These are phyloP conservation scores for Fusarium beomiforme DNA, from an alignment of 2,329 filamentous ascomycete genomes.

Conservation along the genomic window DNA sequence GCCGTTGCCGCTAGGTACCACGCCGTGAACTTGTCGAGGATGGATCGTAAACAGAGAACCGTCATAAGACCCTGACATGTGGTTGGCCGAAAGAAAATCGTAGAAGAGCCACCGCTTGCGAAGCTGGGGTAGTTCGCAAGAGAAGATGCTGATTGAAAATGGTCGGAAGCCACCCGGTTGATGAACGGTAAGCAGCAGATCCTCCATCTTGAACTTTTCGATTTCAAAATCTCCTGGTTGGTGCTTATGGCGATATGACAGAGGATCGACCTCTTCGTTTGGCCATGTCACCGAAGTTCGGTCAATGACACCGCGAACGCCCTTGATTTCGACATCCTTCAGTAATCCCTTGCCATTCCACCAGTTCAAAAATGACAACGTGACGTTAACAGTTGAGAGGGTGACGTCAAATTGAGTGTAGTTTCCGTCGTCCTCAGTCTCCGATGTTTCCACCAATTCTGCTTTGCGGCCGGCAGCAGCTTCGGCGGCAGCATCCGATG, in stretches of 20 bases:
- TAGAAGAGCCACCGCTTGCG: slow-evolving; percentile 98
- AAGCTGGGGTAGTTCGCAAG: slow-evolving; percentile 90
- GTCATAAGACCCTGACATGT: slow-evolving; percentile 95
- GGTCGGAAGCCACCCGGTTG: slow-evolving; percentile 93
- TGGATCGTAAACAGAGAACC: slow-evolving; percentile 98
- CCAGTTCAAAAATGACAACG: slow-evolving; percentile 97
- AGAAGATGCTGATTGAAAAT: slow-evolving; percentile 94
- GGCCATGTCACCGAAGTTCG: slow-evolving; percentile 82
- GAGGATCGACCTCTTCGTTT: slow-evolving; percentile 75
- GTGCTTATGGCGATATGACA: slow-evolving; percentile 88
- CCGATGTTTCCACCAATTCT: slow-evolving; percentile 44
- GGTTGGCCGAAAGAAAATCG: slow-evolving; percentile 93
- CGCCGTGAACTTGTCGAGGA: slow-evolving; percentile 87
- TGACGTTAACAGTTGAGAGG: slow-evolving; percentile 95
- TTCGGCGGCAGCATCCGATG: slow-evolving; percentile 85
- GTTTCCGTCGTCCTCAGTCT: slow-evolving; percentile 82
- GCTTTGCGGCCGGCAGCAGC: slow-evolving; percentile 77
- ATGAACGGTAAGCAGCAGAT: slow-evolving; percentile 89
- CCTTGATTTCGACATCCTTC: slow-evolving; percentile 92
- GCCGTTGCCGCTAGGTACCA: slow-evolving; percentile 64
- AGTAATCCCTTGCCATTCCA: slow-evolving; percentile 95
- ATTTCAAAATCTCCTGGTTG: slow-evolving; percentile 95
- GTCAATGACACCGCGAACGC: slow-evolving; percentile 91
- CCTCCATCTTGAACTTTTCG: slow-evolving; percentile 95
- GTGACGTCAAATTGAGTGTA: slow-evolving; percentile 98